phyloP scores from a whole-genome alignment of 306 rosid genomes.

The Rubus parviflorus region DNA sequence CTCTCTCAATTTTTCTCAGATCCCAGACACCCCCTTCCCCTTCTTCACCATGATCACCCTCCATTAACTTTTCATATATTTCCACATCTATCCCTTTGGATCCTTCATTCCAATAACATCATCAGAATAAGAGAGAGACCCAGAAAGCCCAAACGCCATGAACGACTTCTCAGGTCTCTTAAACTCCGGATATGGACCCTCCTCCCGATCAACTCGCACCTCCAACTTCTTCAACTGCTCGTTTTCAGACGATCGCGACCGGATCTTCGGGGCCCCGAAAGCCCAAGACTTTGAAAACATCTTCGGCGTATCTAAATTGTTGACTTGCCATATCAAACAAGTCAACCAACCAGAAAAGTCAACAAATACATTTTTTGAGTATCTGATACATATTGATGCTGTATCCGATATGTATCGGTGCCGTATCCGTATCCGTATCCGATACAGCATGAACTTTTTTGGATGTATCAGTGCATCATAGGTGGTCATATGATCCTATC shows the following conservation, averaged over 20 bases:
- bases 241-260: constrained; percentile 47
- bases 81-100: neutral
- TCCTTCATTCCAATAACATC: neutral
- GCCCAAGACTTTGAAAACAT: constrained; percentile 54
- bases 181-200: constrained; percentile 44
- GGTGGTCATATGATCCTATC: neutral
- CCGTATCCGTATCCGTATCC: no score
- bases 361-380: no score
- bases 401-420: no score
- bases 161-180: constrained; percentile 91
- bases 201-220: constrained; percentile 52
- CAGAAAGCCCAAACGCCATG: constrained; percentile 40
- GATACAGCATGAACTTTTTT: no score
- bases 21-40: constrained; percentile 19
- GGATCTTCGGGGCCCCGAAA: constrained; percentile 48
- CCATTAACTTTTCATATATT: neutral
- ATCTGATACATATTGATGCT: no score
- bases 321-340: no score
- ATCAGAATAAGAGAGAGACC: neutral
- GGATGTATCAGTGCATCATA: no score
- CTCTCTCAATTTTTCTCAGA: constrained; percentile 11
- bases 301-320: constrained; percentile 29
- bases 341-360: no score
- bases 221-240: constrained; percentile 44
- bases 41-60: constrained; percentile 4